Conservation (phyloP, 192 early-diverging fungal species). For the Gorgonomyces haynaldii region DNA sequence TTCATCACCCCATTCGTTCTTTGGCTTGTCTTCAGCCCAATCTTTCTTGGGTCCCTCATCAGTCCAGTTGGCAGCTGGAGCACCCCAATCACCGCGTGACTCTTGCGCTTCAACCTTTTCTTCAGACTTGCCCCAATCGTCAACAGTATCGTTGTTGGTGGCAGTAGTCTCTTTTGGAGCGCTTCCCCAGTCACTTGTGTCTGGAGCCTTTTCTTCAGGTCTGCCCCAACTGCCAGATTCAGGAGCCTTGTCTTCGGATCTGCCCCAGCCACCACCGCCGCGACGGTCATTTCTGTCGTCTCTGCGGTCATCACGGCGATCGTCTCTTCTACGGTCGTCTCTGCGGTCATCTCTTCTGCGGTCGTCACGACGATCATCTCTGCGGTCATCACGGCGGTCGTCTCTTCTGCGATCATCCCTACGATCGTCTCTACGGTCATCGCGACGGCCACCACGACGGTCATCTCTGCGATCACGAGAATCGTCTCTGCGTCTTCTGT, state of each 20-base stretch:
- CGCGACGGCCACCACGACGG: slow-evolving; percentile 21
- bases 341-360: neutral
- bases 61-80: no score
- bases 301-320: neutral
- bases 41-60: no score
- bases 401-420: neutral
- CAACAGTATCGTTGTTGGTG: no score
- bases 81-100: no score
- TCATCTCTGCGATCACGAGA: slow-evolving; percentile 18
- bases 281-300: neutral
- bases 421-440: slow-evolving; percentile 4
- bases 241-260: neutral
- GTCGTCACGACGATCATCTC: neutral
- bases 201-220: no score
- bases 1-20: no score
- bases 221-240: neutral
- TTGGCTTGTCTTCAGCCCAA: no score
- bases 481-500: slow-evolving; percentile 24
- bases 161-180: no score
- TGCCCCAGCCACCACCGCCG: neutral
- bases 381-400: neutral
- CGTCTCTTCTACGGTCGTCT: neutral
- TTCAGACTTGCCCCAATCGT: no score
- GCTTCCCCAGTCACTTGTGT: no score
- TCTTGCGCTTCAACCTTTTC: no score